phyloP scores from a whole-genome alignment of 176 grass and related monocot species.

The Zoysia pacifica region DNA sequence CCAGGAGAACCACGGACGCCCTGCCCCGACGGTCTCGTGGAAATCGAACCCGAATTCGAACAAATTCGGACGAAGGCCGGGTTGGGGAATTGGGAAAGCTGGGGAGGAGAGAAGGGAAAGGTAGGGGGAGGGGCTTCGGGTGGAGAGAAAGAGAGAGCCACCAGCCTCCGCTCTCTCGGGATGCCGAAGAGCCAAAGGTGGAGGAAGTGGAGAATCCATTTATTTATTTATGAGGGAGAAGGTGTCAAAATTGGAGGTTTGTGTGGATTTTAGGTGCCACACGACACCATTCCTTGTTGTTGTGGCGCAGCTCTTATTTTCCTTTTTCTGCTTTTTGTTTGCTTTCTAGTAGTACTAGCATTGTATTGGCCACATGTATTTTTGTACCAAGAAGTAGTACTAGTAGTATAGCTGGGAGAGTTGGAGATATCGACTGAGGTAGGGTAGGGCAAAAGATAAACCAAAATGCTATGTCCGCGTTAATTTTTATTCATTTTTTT shows the following conservation, averaged over 20 bases:
- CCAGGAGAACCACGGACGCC: background rate
- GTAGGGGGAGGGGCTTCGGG: constrained; percentile 33
- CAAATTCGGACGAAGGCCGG: constrained; percentile 29
- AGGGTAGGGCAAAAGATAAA: background rate
- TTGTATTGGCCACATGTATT: background rate
- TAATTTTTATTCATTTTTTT: too few relatives aligned
- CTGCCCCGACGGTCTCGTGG: constrained; percentile 10
- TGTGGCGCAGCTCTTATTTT: background rate
- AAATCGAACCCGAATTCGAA: constrained; percentile 12
- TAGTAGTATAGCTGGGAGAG: background rate
- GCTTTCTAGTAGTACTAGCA: background rate
- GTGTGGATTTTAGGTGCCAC: constrained; percentile 21
- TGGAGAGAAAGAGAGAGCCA: constrained; percentile 1
- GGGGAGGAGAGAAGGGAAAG: constrained; percentile 31
- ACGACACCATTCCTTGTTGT: background rate
- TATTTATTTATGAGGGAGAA: constrained; percentile 10
- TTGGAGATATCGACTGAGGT: background rate
- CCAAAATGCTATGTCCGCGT: background rate
- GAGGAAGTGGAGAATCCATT: background rate
- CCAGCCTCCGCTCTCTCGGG: background rate
- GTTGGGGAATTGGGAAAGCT: constrained; percentile 36
- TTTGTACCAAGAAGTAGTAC: background rate
- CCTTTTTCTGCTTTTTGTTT: background rate
- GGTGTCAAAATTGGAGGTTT: constrained; percentile 15
- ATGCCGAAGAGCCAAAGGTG: constrained; percentile 4